Base-by-base conservation (phyloP, 345 rosid species). In the Iberis pinnata region DNA sequence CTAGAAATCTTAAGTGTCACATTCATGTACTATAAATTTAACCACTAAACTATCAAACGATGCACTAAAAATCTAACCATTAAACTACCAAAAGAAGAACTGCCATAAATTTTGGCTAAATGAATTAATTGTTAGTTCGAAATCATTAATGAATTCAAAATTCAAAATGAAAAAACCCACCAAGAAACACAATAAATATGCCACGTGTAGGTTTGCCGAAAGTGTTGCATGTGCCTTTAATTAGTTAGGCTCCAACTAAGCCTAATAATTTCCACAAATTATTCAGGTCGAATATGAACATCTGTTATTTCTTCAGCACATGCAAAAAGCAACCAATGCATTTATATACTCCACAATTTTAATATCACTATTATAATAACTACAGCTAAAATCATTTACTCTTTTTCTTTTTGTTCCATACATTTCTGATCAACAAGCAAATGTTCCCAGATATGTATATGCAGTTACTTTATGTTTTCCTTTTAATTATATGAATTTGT, bases 191-290 rank as follows among this genome's bases (percentile, higher is more conserved):
- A 57, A 50, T 49, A 57, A 65, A 57, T 26, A 65, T 12, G 63
- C 60, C 43, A 52, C 55, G 65, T 58, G 60, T 60, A 60, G 38
- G 7, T 44, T 26, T 51, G 20, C 37, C 39, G 42, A 52, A 52
- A 44, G 65, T 20, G 32, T 29, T 52, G 71, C 71, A 67, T 67
- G 71, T 59, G 71, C 55, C 65, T 66, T 60, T 18, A 33, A 19
- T 40, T 32, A 50, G 19, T 58, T 58, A 2, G 65, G 54, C 49
- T 15, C 59, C 64, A 67, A 52, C 65, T 7, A 58, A 59, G 44
- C 37, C 43, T n/a, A 42, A 66, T 58, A 44, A 66, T 49, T 20
- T 49, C 52, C 63, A 42, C 58, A 29, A 47, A 41, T 31, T 27
- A 48, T 40, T 48, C 52, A 55, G 5, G 8, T 29, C 10, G 9